Conservation (phyloP, 306 rosid species). For the Malus fusca region DNA sequence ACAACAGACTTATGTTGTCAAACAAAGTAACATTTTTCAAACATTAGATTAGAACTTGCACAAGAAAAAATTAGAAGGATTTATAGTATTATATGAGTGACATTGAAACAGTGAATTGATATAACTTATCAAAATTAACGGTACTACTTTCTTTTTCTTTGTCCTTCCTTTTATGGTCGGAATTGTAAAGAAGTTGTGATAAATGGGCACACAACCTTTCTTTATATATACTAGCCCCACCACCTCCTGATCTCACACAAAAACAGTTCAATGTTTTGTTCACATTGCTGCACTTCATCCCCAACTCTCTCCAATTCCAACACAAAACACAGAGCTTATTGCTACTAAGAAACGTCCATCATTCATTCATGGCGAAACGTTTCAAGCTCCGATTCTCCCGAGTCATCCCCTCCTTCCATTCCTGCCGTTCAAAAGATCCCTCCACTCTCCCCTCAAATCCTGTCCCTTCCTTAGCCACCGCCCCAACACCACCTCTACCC, state of each 20-base stretch:
- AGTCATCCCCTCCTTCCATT: slow-evolving; percentile 39
- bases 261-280: background rate
- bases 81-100: background rate
- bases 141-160: no score
- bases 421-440: slow-evolving; percentile 45
- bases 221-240: background rate
- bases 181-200: background rate
- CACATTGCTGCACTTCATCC: background rate
- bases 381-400: slow-evolving; percentile 38
- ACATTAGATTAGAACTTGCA: background rate
- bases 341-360: background rate
- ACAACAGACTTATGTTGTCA: background rate
- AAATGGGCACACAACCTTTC: background rate
- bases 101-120: background rate
- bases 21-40: background rate
- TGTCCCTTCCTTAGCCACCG: slow-evolving; percentile 11
- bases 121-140: no score
- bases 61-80: background rate
- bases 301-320: background rate
- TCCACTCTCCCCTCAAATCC: slow-evolving; percentile 27
- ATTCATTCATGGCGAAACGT: slow-evolving; percentile 32
- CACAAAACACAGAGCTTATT: background rate
- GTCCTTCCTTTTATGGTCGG: background rate
- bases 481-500: slow-evolving; percentile 4
- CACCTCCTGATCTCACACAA: background rate